phyloP scores from a whole-genome alignment of 768 basidiomycete genomes.

The Megacollybia marginata region DNA sequence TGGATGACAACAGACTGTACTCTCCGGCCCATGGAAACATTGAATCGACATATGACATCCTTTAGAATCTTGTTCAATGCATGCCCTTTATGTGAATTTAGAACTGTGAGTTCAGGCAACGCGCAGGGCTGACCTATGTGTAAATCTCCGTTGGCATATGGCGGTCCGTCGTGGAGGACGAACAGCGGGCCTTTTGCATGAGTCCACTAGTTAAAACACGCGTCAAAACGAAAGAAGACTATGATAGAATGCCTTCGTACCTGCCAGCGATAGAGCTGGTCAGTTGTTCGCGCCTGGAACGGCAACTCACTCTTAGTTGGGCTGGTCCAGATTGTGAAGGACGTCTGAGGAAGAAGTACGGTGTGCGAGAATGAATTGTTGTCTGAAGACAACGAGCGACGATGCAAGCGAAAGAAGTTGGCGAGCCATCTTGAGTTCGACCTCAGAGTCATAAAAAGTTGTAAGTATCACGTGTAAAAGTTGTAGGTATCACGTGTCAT shows the following conservation, averaged over 20 bases:
- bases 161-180: slow-evolving; percentile 92
- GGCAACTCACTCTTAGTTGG: slow-evolving; percentile 52
- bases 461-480: too few species aligned
- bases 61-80: slow-evolving; percentile 95
- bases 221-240: neutral
- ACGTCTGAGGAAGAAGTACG: slow-evolving; percentile 74
- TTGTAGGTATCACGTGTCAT: too few species aligned
- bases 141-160: slow-evolving; percentile 93
- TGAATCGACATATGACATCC: slow-evolving; percentile 89
- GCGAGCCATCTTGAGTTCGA: neutral
- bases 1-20: slow-evolving; percentile 58
- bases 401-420: neutral
- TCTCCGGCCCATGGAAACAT: slow-evolving; percentile 66
- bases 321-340: slow-evolving; percentile 68
- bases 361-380: slow-evolving; percentile 46
- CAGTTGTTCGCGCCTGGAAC: slow-evolving; percentile 57
- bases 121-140: slow-evolving; percentile 69
- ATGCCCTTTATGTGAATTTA: slow-evolving; percentile 52
- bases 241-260: slow-evolving; percentile 20
- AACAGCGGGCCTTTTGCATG: slow-evolving; percentile 65
- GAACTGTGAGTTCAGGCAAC: neutral
- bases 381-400: slow-evolving; percentile 6
- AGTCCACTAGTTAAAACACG: slow-evolving; percentile 38
- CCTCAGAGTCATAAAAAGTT: neutral
- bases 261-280: slow-evolving; percentile 74